Evolutionary conservation across 164 flowering plant species (phyloP).

Genomic region (Stephania yunnanensis): DNA sequence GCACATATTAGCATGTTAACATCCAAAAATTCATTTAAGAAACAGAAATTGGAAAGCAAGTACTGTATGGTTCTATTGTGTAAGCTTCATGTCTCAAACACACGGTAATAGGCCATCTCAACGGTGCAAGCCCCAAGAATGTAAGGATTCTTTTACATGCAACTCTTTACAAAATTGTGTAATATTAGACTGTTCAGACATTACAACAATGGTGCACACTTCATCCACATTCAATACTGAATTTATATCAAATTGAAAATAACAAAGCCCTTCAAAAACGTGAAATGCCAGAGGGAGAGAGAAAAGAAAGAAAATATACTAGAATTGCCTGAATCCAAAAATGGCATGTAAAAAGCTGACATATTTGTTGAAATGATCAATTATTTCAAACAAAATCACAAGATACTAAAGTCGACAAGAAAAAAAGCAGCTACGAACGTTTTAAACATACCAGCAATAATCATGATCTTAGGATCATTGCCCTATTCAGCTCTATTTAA

Average conservation of each 20-base stretch:
- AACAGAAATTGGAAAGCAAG: background rate
- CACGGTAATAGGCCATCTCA: background rate
- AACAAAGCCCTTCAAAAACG: background rate
- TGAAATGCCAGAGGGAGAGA: too few species aligned
- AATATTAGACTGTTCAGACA: background rate
- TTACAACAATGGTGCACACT: background rate
- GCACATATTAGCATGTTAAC: background rate
- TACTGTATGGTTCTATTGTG: background rate
- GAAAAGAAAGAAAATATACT: background rate
- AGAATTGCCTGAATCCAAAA: too few species aligned
- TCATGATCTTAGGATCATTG: background rate
- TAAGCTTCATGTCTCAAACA: background rate
- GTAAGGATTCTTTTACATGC: background rate
- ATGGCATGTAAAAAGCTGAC: too few species aligned
- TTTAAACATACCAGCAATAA: constrained; percentile 36
- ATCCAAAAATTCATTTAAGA: background rate
- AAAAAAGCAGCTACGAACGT: too few species aligned
- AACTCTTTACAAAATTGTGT: background rate
- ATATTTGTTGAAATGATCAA: background rate
- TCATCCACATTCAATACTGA: background rate
- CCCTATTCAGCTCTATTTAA: background rate
- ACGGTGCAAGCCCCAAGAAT: background rate
- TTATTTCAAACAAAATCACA: background rate
- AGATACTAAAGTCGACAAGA: too few species aligned
- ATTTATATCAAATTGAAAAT: background rate